These are phyloP conservation scores for Neonectria neomacrospora DNA, from an alignment of 2,329 filamentous ascomycete genomes.

Conservation along the genomic window DNA sequence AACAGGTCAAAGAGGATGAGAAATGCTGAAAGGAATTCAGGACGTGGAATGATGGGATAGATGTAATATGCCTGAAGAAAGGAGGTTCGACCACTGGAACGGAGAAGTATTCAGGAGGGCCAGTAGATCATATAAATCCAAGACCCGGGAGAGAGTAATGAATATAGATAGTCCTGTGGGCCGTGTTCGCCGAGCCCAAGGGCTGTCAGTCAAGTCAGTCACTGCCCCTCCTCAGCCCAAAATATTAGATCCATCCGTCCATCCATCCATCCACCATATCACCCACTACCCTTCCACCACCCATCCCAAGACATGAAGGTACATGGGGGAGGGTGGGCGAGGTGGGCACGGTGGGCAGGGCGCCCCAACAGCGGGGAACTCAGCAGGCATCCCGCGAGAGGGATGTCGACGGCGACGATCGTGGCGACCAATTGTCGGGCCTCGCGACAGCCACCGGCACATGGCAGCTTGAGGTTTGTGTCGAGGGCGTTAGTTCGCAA, in stretches of 20 bases:
- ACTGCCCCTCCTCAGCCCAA: slow-evolving; percentile 47
- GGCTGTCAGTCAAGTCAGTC: slow-evolving; percentile 37
- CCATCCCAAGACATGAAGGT: slow-evolving; percentile 43
- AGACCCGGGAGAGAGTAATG: slow-evolving; percentile 49
- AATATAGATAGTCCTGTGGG: slow-evolving; percentile 45
- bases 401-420: slow-evolving; percentile 42
- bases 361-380: slow-evolving; percentile 41
- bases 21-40: slow-evolving; percentile 59
- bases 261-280: slow-evolving; percentile 47
- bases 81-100: slow-evolving; percentile 52
- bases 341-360: slow-evolving; percentile 32
- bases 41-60: slow-evolving; percentile 57
- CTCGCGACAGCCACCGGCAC: slow-evolving; percentile 46
- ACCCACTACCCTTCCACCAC: slow-evolving; percentile 22
- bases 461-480: slow-evolving; percentile 50
- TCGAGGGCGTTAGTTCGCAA: slow-evolving; percentile 52
- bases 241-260: slow-evolving; percentile 50
- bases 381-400: slow-evolving; percentile 43
- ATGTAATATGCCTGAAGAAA: slow-evolving; percentile 54
- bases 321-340: slow-evolving; percentile 17
- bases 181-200: slow-evolving; percentile 51
- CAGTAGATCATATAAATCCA: slow-evolving; percentile 52
- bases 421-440: slow-evolving; percentile 46
- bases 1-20: slow-evolving; percentile 52
- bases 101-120: slow-evolving; percentile 48